These are phyloP conservation scores for Entophlyctis luteolus DNA, from an alignment of 192 early-diverging fungal genomes.

Conservation along the genomic window DNA sequence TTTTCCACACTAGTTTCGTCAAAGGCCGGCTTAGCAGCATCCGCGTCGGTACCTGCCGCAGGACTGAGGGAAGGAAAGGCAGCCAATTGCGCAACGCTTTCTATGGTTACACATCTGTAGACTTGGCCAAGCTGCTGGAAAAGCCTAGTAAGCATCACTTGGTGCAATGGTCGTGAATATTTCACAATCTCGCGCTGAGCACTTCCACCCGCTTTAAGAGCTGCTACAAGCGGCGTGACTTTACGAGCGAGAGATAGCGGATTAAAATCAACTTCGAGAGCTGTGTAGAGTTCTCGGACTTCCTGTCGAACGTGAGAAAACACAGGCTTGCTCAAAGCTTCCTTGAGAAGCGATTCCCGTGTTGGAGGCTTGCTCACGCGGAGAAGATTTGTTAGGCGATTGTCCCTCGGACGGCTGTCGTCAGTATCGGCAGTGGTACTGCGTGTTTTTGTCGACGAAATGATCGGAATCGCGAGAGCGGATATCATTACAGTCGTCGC, in stretches of 20 bases:
- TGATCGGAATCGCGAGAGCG: constrained; percentile 93
- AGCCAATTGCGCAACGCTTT: constrained; percentile 83
- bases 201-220: no score
- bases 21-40: constrained; percentile 53
- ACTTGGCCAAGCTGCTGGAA: constrained; percentile 95
- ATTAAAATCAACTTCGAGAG: constrained; percentile 98
- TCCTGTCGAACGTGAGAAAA: constrained; percentile 82
- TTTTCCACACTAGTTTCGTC: constrained; percentile 87
- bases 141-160: constrained; percentile 94
- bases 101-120: constrained; percentile 94
- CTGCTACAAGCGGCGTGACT: constrained; percentile 73
- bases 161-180: constrained; percentile 91
- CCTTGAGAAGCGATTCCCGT: constrained; percentile 84
- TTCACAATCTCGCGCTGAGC: constrained; percentile 70
- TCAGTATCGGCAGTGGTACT: constrained; percentile 68
- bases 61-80: constrained; percentile 67
- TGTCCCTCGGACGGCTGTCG: constrained; percentile 67
- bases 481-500: constrained; percentile 91
- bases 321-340: constrained; percentile 79
- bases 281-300: constrained; percentile 87
- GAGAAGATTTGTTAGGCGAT: constrained; percentile 80
- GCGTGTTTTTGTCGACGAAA: constrained; percentile 75
- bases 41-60: no score
- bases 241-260: constrained; percentile 97
- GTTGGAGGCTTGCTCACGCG: constrained; percentile 79